Base-by-base conservation (phyloP, 306 rosid genomes). In the peach (Prunus persica) region DNA sequence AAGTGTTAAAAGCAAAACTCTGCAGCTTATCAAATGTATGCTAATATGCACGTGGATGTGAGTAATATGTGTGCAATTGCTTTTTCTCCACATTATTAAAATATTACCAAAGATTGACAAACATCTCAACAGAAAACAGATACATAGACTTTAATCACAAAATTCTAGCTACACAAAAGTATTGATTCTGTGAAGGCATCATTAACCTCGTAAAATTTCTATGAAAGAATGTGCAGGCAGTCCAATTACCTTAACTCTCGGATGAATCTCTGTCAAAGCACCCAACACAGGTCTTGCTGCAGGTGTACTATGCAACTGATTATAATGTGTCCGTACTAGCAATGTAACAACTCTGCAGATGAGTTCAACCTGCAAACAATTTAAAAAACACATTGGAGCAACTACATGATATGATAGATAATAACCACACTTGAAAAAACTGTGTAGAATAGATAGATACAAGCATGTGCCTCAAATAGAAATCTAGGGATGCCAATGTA, bases 281-380 rank as follows among this genome's bases (percentile, higher is more conserved):
- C 91, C 88, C 82, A 95, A 77, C 69, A 89, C 65, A 24, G 94
- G 92, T 62, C 91, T 84, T 28, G 98, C 96, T 15, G 93, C 81
- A 15, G 95, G 93, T 0, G 97, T 95, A 50, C 90, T 19, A 66
- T 90, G 84, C 82, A 95, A 86, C 82, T 95, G 98, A 85, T 88
- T 84, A 69, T 84, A 80, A 86, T 95, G 96, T 10, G 89, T 90
- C 87, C 92, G 96, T 80, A 85, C 38, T 54, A 95, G 78, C 75
- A 92, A 63, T n/a, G 91, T 85, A 64, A 89, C 79, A 67, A 90
- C 81, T 86, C 96, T 85, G 83, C 96, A 92, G 73, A 92, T 87
- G 65, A 95, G 96, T 87, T 95, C 98, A 76, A 93, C 89, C 98
- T 95, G 92, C 86, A 84, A 72, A 50, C 19, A 73, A 60, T 13